A percentile compares a stretch with the other conserved stretches of the same genome.
These are phyloP conservation scores for Phylloporus sp. DNA, from an alignment of 768 basidiomycete species.

Conservation along the genomic window DNA sequence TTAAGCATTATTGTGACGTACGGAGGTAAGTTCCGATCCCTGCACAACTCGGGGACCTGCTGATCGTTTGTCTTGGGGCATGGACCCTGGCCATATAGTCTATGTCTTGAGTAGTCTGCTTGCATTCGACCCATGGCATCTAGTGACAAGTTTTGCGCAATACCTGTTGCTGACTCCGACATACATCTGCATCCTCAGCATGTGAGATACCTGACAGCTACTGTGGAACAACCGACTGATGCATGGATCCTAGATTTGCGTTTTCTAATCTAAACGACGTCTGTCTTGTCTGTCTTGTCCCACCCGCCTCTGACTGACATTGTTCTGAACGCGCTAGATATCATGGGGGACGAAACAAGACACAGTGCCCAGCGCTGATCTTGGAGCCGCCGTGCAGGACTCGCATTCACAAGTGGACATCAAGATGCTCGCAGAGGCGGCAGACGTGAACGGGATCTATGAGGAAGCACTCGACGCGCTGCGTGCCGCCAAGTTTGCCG, in stretches of 20 bases:
- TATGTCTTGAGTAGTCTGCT: conserved; percentile 76
- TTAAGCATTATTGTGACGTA: conserved; percentile 86
- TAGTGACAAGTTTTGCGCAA: conserved; percentile 85
- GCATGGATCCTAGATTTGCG: conserved; percentile 56
- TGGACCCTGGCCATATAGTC: conserved; percentile 37
- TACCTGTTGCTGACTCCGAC: conserved; percentile 85
- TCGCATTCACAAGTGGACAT: conserved; percentile 81
- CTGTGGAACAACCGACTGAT: conserved; percentile 15
- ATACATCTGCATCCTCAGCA: conserved; percentile 72
- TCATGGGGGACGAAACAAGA: conserved; percentile 98
- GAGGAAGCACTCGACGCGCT: conserved; percentile 79
- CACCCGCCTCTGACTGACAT: conserved; percentile 9
- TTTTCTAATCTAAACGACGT: conserved; percentile 87
- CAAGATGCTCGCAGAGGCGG: conserved; percentile 76
- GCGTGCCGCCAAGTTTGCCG: conserved; percentile 47
- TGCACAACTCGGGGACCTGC: background rate
- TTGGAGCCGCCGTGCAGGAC: conserved; percentile 81
- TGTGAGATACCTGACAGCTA: conserved; percentile 33
- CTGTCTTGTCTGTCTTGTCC: conserved; percentile 3
- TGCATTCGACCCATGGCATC: conserved; percentile 95
- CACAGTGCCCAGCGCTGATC: conserved; percentile 63
- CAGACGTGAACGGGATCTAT: conserved; percentile 80
- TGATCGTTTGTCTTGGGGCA: background rate
- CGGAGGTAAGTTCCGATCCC: conserved; percentile 49
- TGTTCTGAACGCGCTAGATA: conserved; percentile 43